Percentiles rank a stretch among this genome's conserved stretches.
phyloP scores from a whole-genome alignment of 352 stramenopile species.

The Globisporangium takayamanum region DNA sequence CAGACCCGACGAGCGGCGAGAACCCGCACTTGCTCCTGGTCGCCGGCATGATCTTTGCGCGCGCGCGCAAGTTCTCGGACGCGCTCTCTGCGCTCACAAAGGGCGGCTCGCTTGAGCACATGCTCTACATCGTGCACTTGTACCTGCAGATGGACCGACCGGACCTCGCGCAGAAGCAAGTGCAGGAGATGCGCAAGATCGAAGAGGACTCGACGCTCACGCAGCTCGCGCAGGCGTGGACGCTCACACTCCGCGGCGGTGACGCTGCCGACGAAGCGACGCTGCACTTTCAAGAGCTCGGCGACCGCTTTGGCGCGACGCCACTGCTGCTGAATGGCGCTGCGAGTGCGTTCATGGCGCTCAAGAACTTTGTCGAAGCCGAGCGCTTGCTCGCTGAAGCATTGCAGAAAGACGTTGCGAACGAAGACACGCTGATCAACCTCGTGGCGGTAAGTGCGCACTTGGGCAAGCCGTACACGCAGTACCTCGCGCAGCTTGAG shows the following conservation, averaged over 20 bases:
- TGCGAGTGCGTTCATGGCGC: constrained; percentile 88
- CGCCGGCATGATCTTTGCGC: constrained; percentile 91
- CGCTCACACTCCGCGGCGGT: constrained; percentile 75
- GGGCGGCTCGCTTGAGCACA: constrained; percentile 91
- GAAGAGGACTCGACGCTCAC: constrained; percentile 97
- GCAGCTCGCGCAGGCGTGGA: constrained; percentile 90
- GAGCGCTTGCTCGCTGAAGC: constrained; percentile 87
- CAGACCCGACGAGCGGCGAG: constrained; percentile 64
- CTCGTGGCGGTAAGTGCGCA: constrained; percentile 89
- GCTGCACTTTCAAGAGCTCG: constrained; percentile 91
- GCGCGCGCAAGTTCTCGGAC: constrained; percentile 90
- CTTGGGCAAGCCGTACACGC: constrained; percentile 77
- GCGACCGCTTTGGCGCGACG: constrained; percentile 92
- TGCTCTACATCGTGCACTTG: constrained; percentile 77
- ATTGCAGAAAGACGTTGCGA: constrained; percentile 71
- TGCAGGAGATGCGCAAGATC: constrained; percentile 86
- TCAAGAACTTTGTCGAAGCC: constrained; percentile 88
- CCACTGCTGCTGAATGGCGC: constrained; percentile 90
- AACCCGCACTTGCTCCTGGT: constrained; percentile 91
- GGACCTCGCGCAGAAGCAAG: constrained; percentile 88
- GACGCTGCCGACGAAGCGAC: constrained; percentile 86
- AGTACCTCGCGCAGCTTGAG: constrained; percentile 79
- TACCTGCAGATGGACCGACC: constrained; percentile 93
- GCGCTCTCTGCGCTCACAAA: constrained; percentile 90
- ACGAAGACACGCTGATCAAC: constrained; percentile 94